Base-by-base conservation (phyloP, 2,329 filamentous ascomycete species). In the Botrytis tulipae region DNA sequence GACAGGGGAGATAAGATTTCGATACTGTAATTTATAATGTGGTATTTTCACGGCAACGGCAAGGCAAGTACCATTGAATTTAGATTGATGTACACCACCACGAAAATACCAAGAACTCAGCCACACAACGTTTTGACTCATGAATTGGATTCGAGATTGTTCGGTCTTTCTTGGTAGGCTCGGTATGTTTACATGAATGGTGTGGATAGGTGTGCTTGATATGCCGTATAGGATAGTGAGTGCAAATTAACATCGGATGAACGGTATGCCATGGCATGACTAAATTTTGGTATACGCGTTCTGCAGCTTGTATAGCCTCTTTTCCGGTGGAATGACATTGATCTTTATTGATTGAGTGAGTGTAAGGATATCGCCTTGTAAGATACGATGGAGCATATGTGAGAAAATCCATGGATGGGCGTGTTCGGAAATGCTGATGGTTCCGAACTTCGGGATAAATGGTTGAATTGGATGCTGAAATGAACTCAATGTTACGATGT, bases 391-490 rank as follows among this genome's bases (percentile, higher is more conserved):
- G 20, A 29, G 48, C 16, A 25, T 20, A 68, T 54, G 9, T 42
- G 48, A 68, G 66, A 68, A 57, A 68, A 29, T 29, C 25, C n/a
- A 57, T 57, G 51, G 51, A 57, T 57, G n/a, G 40, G 66, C 18
- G 35, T 37, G 37, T 40, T 48, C 66, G 66, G 35, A 68, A 35
- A 71, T 71, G 57, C 68, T 71, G 57, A 71, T 63, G 57, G 14
- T 37, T 61, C 59, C 54, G 67, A 60, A 54, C 51, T 59, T 60
- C 40, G 42, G 57, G 59, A 71, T 46, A 20, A 51, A 40, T 71
- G 22, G 68, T 14, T 70, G 40, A 25, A 70, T 46, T 48, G 25
- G 37, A 57, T 57, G 66, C 66, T 68, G 48, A 20, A 44, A 29
- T 29, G 42, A 48, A 14, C 32, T n/a, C 25, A 71, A 70, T 63